These are phyloP conservation scores for Camellia oleifera DNA, from an alignment of 179 eudicot species.

Conservation along the genomic window DNA sequence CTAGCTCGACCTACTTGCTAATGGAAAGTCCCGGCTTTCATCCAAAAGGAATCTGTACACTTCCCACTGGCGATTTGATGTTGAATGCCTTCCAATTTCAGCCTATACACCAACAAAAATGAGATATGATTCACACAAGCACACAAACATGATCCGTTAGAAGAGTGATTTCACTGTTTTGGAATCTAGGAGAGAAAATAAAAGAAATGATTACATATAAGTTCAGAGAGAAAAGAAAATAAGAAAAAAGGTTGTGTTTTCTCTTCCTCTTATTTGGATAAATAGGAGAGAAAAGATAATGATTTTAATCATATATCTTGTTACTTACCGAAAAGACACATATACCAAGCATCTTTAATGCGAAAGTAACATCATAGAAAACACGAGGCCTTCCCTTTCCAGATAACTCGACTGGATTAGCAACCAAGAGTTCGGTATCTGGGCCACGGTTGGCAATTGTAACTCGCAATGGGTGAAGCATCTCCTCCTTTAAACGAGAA, in stretches of 20 bases:
- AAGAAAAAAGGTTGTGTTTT: too few species aligned
- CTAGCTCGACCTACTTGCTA: slow-evolving; percentile 40
- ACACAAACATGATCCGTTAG: not conserved
- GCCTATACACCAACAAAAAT: slow-evolving; percentile 28
- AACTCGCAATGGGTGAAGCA: slow-evolving; percentile 55
- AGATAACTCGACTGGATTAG: slow-evolving; percentile 58
- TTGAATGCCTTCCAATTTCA: slow-evolving; percentile 46
- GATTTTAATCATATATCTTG: not conserved
- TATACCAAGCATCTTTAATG: slow-evolving; percentile 45
- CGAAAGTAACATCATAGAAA: slow-evolving; percentile 51
- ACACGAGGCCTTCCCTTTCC: slow-evolving; percentile 64
- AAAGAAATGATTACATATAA: too few species aligned
- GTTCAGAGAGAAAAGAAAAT: too few species aligned
- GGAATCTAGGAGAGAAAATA: too few species aligned
- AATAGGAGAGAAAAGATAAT: too few species aligned
- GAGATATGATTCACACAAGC: not conserved
- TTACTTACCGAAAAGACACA: slow-evolving; percentile 51
- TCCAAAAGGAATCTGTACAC: slow-evolving; percentile 43
- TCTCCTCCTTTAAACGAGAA: slow-evolving; percentile 52
- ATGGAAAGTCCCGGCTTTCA: slow-evolving; percentile 36
- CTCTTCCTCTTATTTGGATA: too few species aligned
- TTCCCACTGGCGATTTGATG: slow-evolving; percentile 44
- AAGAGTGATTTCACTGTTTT: not conserved
- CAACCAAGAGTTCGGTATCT: slow-evolving; percentile 55
- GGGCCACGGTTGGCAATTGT: slow-evolving; percentile 55